Percentiles rank a stretch among this genome's conserved stretches.
Evolutionary conservation across 805 yeast species (phyloP).

Genomic region (Suhomyces faveliae): DNA sequence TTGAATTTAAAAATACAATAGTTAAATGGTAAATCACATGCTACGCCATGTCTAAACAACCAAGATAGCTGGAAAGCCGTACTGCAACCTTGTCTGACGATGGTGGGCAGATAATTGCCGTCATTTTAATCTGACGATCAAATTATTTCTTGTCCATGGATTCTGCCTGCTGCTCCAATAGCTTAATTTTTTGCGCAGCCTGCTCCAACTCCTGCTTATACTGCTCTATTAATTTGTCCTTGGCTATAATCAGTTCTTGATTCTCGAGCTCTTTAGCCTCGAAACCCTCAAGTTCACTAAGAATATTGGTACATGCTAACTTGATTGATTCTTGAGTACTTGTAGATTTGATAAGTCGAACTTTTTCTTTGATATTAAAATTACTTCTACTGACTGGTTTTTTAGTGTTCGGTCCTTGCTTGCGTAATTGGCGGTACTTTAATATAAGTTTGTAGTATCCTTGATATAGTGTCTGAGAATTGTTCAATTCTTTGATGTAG

Average conservation of each 20-base stretch:
- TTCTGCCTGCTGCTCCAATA: conserved; percentile 12
- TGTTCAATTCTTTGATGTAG: conserved; percentile 28
- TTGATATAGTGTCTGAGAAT: conserved; percentile 27
- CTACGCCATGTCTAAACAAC: background rate
- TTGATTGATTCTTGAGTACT: conserved; percentile 20
- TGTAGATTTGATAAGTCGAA: conserved; percentile 21
- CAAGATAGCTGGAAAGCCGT: background rate
- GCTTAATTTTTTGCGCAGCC: conserved; percentile 18
- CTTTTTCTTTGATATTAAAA: conserved; percentile 14
- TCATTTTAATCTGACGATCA: background rate
- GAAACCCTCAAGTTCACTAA: conserved; percentile 16
- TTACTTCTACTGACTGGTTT: conserved; percentile 4
- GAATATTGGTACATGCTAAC: conserved; percentile 21
- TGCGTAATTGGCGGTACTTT: conserved; percentile 23
- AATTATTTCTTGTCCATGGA: conserved; percentile 13
- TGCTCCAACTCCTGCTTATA: conserved; percentile 29
- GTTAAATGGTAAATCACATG: background rate
- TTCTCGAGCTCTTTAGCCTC: conserved; percentile 14
- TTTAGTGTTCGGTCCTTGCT: background rate
- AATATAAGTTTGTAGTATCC: conserved; percentile 29
- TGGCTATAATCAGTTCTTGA: conserved; percentile 26
- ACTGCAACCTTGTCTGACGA: background rate
- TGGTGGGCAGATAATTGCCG: background rate
- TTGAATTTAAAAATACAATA: background rate
- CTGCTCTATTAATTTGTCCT: conserved; percentile 9